Base-by-base conservation (phyloP, 2,329 filamentous ascomycete species). In the Arthrinium phaeospermum region DNA sequence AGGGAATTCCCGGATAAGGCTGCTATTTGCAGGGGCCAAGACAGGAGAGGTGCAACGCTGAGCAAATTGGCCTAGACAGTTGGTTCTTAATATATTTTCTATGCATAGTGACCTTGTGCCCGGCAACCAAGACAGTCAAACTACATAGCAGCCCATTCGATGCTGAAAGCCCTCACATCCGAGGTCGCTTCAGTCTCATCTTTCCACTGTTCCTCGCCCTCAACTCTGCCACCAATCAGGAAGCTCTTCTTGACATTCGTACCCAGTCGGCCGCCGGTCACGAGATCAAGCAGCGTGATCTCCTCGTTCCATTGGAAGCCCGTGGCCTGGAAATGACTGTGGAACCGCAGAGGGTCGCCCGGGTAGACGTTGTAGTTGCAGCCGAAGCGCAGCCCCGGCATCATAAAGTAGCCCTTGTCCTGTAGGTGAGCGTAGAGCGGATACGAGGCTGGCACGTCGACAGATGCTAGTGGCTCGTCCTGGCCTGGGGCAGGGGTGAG, bases 191-290 rank as follows among this genome's bases (percentile, higher is more conserved):
- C 47, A 68, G 70, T 46, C 1, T 34, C 51, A 13, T 30, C 67
- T 10, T 67, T 67, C 13, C 51, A 46, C n/a, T 72, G 34, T 37
- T 34, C 27, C 14, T 57, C 44, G 30, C 14, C 16, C 67, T 82
- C 78, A 71, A 88, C 84, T 77, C 89, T 86, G 0, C 94, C 95
- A 8, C 95, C 96, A 72, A 99, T 88, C 71, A 99, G 84, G 78
- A 95, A 98, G 0, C 94, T 94, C 83, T 99, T 99, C 87, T 99
- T 99, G 27, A 98, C 96, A 69, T 94, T 94, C 2, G 96, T 98
- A 0, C 95, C 96, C 74, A 99, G 82, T 76, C 96, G 88, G 6
- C 96, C 96, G 10, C 94, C 95, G 27, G 91, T 93, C 22, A 98
- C 92, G 19, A 99, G 85, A 76, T 98, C 93, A 76, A 98, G 88